phyloP scores from a whole-genome alignment of 768 basidiomycete species.

The Asterophora lycoperdoides region DNA sequence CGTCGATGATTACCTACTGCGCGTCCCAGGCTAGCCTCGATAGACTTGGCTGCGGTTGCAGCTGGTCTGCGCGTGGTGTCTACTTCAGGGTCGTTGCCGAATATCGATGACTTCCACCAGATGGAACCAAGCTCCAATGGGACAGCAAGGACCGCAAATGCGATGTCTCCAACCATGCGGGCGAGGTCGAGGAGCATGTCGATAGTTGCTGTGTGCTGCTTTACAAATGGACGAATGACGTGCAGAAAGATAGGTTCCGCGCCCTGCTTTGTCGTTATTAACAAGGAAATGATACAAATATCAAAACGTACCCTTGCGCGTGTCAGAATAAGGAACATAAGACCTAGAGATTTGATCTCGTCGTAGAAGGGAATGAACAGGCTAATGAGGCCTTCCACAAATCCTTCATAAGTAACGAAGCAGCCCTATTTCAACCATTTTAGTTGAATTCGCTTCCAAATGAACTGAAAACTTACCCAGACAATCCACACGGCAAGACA shows the following conservation, averaged over 20 bases:
- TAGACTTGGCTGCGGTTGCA: neutral
- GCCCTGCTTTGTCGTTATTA: conserved; percentile 45
- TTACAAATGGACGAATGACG: conserved; percentile 71
- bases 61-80: conserved; percentile 4
- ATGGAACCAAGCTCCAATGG: conserved; percentile 33
- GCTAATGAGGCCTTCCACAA: conserved; percentile 58
- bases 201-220: conserved; percentile 64
- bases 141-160: conserved; percentile 38
- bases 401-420: conserved; percentile 62
- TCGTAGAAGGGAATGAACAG: conserved; percentile 81
- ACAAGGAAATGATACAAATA: neutral
- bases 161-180: conserved; percentile 61
- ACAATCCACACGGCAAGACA: conserved; percentile 81
- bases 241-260: conserved; percentile 84
- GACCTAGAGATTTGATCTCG: conserved; percentile 69
- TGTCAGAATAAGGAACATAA: conserved; percentile 73
- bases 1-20: conserved; percentile 2
- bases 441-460: conserved; percentile 7
- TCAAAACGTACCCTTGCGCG: conserved; percentile 56
- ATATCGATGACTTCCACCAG: conserved; percentile 34
- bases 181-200: conserved; percentile 61
- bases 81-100: conserved; percentile 18
- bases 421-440: conserved; percentile 48
- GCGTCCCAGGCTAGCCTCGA: neutral
- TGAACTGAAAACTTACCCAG: conserved; percentile 49